phyloP scores from a whole-genome alignment of 495 filamentous ascomycete species.

The Umbilicaria muhlenbergii region DNA sequence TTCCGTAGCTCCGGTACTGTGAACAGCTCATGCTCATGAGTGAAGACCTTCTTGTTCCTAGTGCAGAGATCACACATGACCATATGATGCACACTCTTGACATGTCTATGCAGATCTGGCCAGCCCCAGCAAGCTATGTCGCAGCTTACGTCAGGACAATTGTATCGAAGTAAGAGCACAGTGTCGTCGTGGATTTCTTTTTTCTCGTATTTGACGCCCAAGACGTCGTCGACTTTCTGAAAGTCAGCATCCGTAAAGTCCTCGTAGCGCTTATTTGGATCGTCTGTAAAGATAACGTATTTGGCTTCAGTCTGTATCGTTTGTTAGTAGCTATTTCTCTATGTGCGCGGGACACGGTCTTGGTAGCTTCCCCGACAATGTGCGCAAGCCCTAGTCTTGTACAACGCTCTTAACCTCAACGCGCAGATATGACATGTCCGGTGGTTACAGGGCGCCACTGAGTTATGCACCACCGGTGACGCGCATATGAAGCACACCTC shows the following conservation, averaged over 20 bases:
- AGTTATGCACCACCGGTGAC: slow-evolving; percentile 65
- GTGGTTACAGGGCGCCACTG: slow-evolving; percentile 87
- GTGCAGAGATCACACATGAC: slow-evolving; percentile 94
- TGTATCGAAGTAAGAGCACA: slow-evolving; percentile 75
- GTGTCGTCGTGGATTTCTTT: slow-evolving; percentile 81
- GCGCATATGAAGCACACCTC: slow-evolving; percentile 97
- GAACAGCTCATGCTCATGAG: slow-evolving; percentile 94
- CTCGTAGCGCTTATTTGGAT: slow-evolving; percentile 61
- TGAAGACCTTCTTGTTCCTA: slow-evolving; percentile 92
- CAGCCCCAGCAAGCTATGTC: slow-evolving; percentile 84
- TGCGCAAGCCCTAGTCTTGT: slow-evolving; percentile 88
- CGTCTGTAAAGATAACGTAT: slow-evolving; percentile 84
- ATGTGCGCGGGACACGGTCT: not conserved
- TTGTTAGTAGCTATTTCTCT: not conserved
- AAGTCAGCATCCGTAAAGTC: slow-evolving; percentile 64
- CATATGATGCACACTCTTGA: slow-evolving; percentile 62
- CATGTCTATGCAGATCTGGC: slow-evolving; percentile 88
- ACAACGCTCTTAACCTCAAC: slow-evolving; percentile 73
- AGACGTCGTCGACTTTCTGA: slow-evolving; percentile 55
- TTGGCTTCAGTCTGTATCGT: slow-evolving; percentile 50
- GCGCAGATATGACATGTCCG: slow-evolving; percentile 91
- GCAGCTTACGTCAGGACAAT: slow-evolving; percentile 75
- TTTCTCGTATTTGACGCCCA: slow-evolving; percentile 82
- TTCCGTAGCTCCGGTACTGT: slow-evolving; percentile 61
- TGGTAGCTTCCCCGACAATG: slow-evolving; percentile 65